Evolutionary conservation across 805 yeast species (phyloP).

Genomic region (Ogataea neopini): DNA sequence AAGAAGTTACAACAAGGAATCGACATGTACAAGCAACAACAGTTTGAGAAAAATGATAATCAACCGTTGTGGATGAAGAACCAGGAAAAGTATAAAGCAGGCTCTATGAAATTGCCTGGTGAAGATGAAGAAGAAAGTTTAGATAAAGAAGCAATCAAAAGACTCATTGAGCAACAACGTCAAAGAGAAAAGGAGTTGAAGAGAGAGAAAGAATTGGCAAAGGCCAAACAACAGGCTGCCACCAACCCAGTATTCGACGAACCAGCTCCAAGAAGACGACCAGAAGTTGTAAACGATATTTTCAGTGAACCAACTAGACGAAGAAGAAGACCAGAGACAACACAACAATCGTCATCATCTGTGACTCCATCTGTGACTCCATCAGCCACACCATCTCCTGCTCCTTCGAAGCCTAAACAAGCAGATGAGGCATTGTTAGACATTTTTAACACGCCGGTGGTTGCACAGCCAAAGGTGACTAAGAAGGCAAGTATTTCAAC

Average conservation of each 20-base stretch:
- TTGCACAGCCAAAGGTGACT: slow-evolving; percentile 23
- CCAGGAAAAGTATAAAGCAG: slow-evolving; percentile 48
- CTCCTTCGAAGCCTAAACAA: slow-evolving; percentile 12
- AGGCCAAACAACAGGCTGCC: slow-evolving; percentile 14
- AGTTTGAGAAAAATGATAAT: slow-evolving; percentile 31
- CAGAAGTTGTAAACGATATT: slow-evolving; percentile 1
- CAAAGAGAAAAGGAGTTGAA: slow-evolving; percentile 36
- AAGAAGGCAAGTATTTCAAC: slow-evolving; percentile 3
- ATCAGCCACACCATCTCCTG: background rate
- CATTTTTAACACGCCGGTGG: slow-evolving; percentile 26
- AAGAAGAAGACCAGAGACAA: slow-evolving; percentile 32
- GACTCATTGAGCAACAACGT: slow-evolving; percentile 41
- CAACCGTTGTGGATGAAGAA: slow-evolving; percentile 78
- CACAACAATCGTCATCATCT: background rate
- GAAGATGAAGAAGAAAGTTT: slow-evolving; percentile 40
- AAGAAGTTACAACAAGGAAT: slow-evolving; percentile 63
- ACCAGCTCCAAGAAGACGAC: slow-evolving; percentile 16
- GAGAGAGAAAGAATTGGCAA: slow-evolving; percentile 20
- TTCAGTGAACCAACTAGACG: slow-evolving; percentile 18
- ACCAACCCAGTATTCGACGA: slow-evolving; percentile 16
- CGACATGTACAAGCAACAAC: slow-evolving; percentile 51
- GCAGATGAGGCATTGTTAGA: slow-evolving; percentile 32
- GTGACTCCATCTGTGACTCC: background rate
- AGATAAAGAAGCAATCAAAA: slow-evolving; percentile 42
- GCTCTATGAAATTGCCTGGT: slow-evolving; percentile 33